phyloP scores from a whole-genome alignment of 495 filamentous ascomycete genomes.

The Neurospora sp. region DNA sequence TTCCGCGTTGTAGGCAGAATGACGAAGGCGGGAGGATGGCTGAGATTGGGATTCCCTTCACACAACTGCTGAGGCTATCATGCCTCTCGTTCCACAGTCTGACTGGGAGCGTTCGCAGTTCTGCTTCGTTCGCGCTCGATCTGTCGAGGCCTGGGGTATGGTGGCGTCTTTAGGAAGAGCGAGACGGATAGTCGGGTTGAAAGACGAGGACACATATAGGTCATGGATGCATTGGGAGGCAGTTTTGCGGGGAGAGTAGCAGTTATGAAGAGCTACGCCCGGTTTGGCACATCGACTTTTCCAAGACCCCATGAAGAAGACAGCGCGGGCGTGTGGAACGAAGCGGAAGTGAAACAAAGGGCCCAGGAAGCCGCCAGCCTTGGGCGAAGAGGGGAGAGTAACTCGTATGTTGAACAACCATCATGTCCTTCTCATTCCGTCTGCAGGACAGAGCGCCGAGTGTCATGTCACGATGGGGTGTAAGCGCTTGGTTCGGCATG shows the following conservation, averaged over 20 bases:
- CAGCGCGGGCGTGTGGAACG: background rate
- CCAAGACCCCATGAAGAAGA: background rate
- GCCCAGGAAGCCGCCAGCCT: background rate
- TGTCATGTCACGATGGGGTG: background rate
- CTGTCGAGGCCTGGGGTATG: background rate
- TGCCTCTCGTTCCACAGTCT: background rate
- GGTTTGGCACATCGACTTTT: background rate
- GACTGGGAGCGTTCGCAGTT: background rate
- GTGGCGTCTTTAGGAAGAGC: background rate
- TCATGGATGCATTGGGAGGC: background rate
- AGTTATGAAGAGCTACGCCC: background rate
- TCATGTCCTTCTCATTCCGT: background rate
- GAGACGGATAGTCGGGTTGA: background rate
- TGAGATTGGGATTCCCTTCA: background rate
- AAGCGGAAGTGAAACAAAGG: background rate
- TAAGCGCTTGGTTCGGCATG: background rate
- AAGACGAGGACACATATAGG: background rate
- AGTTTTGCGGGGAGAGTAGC: background rate
- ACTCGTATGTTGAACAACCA: background rate
- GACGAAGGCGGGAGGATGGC: background rate
- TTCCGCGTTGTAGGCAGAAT: constrained; percentile 66
- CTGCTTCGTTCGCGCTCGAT: background rate
- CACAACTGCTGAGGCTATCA: background rate
- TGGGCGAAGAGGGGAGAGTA: background rate
- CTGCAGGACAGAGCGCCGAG: background rate